A percentile compares a stretch with the other conserved stretches of the same genome.
These are phyloP conservation scores for Camillea tinctor DNA, from an alignment of 2,329 filamentous ascomycete species.

Conservation along the genomic window DNA sequence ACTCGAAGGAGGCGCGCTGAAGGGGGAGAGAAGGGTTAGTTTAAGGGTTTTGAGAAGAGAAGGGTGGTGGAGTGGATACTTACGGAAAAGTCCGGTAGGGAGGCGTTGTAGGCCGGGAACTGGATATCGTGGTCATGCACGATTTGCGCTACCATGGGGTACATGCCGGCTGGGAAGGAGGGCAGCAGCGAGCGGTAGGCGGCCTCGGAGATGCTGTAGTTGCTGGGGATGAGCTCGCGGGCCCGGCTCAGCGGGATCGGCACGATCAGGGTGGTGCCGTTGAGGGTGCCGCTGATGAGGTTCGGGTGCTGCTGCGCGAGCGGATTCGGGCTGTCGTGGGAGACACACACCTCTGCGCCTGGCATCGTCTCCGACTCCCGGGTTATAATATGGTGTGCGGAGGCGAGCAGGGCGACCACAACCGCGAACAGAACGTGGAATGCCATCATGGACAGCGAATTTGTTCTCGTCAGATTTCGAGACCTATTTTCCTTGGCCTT, in stretches of 20 bases:
- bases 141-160: slow-evolving; percentile 51
- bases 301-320: slow-evolving; percentile 46
- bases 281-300: slow-evolving; percentile 51
- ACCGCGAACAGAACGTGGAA: background rate
- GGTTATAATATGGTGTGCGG: background rate
- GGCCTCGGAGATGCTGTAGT: slow-evolving; percentile 49
- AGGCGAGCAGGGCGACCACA: background rate
- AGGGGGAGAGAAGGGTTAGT: no score
- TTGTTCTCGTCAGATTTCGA: background rate
- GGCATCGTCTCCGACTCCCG: background rate
- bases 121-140: slow-evolving; percentile 52
- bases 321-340: slow-evolving; percentile 43
- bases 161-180: slow-evolving; percentile 49
- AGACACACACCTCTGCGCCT: slow-evolving; percentile 21
- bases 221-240: slow-evolving; percentile 45
- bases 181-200: slow-evolving; percentile 48
- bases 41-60: no score
- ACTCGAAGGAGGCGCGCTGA: slow-evolving; percentile 51
- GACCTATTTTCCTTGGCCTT: no score
- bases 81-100: slow-evolving; percentile 49
- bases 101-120: slow-evolving; percentile 37
- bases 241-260: slow-evolving; percentile 49
- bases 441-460: background rate
- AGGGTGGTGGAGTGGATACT: slow-evolving; percentile 16
- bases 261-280: slow-evolving; percentile 51